phyloP scores from a whole-genome alignment of 2,329 filamentous ascomycete species.

The Calonectria pauciramosa region DNA sequence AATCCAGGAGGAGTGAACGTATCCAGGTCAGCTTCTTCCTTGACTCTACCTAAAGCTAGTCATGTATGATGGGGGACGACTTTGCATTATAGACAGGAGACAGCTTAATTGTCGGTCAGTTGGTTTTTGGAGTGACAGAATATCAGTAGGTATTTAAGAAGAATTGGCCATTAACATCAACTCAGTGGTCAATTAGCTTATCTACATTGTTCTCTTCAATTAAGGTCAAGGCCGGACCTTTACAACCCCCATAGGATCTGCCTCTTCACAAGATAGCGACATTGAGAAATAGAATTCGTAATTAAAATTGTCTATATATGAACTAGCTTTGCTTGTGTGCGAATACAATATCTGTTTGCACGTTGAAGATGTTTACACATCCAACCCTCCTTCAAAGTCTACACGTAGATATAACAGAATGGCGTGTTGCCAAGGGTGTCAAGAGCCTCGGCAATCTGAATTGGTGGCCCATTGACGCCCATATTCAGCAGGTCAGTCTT shows the following conservation, averaged over 20 bases:
- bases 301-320: not conserved
- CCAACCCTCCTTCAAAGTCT: not conserved
- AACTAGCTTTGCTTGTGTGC: not conserved
- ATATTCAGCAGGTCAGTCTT: constrained; percentile 38
- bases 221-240: too few relatives aligned
- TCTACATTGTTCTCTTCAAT: not conserved
- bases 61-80: too few relatives aligned
- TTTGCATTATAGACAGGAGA: too few relatives aligned
- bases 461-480: constrained; percentile 31
- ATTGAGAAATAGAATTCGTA: not conserved
- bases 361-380: not conserved
- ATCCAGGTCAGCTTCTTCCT: too few relatives aligned
- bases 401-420: constrained; percentile 47
- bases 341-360: not conserved
- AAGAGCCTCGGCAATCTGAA: constrained; percentile 40
- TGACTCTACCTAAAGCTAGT: too few relatives aligned
- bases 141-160: too few relatives aligned
- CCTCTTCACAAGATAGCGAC: not conserved
- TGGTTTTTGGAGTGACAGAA: too few relatives aligned
- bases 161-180: too few relatives aligned
- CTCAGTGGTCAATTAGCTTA: not conserved
- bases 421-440: constrained; percentile 43
- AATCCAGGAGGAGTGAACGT: too few relatives aligned
- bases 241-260: not conserved
- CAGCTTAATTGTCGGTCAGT: too few relatives aligned